Conservation (phyloP, 768 basidiomycete species). For the Termitomyces sp. region DNA sequence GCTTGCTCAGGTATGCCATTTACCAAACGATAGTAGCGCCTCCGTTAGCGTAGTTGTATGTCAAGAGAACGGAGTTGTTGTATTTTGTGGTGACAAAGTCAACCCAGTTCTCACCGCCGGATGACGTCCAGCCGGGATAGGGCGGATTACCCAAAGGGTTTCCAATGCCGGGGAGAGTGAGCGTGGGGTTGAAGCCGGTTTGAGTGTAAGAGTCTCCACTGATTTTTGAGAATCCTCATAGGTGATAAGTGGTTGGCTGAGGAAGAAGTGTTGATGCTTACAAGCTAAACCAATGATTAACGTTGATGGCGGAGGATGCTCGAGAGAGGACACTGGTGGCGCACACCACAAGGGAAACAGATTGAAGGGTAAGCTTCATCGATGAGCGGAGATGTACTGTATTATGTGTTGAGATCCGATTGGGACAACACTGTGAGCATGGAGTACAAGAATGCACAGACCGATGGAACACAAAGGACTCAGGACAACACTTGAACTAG, state of each 20-base stretch:
- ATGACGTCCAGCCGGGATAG: constrained; percentile 47
- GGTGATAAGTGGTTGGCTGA: neutral
- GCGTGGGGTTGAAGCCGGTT: constrained; percentile 40
- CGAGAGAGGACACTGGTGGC: neutral
- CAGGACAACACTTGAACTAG: too few relatives aligned
- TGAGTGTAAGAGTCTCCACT: constrained; percentile 57
- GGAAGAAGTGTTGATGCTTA: constrained; percentile 17
- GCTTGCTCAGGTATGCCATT: too few relatives aligned
- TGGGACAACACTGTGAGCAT: too few relatives aligned
- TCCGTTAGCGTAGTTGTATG: constrained; percentile 63
- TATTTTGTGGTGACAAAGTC: constrained; percentile 43
- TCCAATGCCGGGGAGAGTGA: constrained; percentile 31
- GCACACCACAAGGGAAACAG: neutral
- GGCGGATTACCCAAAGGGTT: constrained; percentile 51
- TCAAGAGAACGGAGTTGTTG: constrained; percentile 48
- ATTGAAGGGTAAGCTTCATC: neutral
- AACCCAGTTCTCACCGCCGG: constrained; percentile 56
- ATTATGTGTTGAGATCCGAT: too few relatives aligned
- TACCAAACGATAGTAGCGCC: too few relatives aligned
- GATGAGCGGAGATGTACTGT: neutral
- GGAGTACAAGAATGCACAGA: too few relatives aligned
- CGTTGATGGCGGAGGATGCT: constrained; percentile 6
- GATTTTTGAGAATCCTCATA: neutral
- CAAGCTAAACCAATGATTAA: constrained; percentile 57
- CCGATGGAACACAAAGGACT: too few relatives aligned